Conservation (phyloP, 139 green algal genomes). For the Coelastrella sp. region DNA sequence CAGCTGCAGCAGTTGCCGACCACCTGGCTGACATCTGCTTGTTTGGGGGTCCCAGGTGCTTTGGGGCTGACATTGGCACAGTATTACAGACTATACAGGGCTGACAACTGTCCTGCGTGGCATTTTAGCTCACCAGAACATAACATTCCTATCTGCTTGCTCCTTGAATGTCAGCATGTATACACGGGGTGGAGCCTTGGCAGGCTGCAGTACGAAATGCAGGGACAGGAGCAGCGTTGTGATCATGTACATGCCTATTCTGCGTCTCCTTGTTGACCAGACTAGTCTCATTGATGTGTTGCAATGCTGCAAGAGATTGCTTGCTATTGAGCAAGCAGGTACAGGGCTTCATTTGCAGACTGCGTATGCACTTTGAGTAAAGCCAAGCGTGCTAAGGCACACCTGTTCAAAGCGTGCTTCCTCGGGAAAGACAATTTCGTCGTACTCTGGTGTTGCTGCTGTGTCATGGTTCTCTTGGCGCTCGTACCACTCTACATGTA, state of each 20-base stretch:
- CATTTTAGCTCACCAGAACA: conserved; percentile 66
- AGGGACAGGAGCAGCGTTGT: not conserved
- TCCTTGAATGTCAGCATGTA: conserved; percentile 69
- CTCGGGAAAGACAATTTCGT: conserved; percentile 72
- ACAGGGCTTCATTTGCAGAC: not conserved
- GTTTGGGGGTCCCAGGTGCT: too few relatives aligned
- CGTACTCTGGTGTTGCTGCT: conserved; percentile 52
- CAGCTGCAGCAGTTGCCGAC: too few relatives aligned
- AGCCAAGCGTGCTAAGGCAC: not conserved
- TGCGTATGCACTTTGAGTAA: not conserved
- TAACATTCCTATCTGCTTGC: conserved; percentile 63
- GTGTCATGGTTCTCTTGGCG: conserved; percentile 36
- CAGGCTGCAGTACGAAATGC: conserved; percentile 3
- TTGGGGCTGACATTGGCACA: too few relatives aligned
- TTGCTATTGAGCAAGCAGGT: not conserved
- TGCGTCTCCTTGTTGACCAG: not conserved
- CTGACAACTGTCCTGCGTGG: too few relatives aligned
- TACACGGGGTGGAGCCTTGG: conserved; percentile 53
- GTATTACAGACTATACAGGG: too few relatives aligned
- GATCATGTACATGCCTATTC: conserved; percentile 3
- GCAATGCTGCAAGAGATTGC: not conserved
- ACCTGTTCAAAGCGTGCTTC: conserved; percentile 72
- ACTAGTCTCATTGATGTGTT: too few relatives aligned
- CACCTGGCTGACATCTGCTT: too few relatives aligned
- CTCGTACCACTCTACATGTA: conserved; percentile 70